Evolutionary conservation across 2,329 filamentous ascomycete genomes (phyloP).

Genomic region (Emergomyces africanus): DNA sequence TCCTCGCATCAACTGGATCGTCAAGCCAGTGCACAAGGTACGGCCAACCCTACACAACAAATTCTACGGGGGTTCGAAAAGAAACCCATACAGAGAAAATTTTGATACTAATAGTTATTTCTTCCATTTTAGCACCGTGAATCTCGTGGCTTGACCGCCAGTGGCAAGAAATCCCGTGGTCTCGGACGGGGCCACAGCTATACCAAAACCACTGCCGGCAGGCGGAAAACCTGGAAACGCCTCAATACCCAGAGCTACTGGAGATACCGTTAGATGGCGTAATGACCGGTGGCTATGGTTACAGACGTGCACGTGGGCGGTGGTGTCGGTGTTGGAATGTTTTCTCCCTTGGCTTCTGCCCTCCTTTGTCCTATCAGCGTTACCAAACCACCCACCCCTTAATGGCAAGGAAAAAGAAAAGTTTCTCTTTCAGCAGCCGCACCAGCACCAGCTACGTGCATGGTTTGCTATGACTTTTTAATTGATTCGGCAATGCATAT

Average conservation of each 20-base stretch:
- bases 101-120: slow-evolving; percentile 13
- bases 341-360: background rate
- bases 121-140: slow-evolving; percentile 63
- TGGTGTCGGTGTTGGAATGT: background rate
- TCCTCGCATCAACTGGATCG: slow-evolving; percentile 99
- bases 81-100: background rate
- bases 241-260: slow-evolving; percentile 99
- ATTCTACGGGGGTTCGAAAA: background rate
- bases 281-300: background rate
- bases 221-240: slow-evolving; percentile 99
- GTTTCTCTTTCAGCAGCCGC: background rate
- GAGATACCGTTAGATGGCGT: slow-evolving; percentile 65
- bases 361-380: background rate
- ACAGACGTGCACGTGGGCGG: background rate
- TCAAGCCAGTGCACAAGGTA: slow-evolving; percentile 95
- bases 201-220: slow-evolving; percentile 95
- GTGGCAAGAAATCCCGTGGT: slow-evolving; percentile 98
- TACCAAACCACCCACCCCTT: background rate
- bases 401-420: background rate
- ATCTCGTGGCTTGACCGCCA: slow-evolving; percentile 89
- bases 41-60: slow-evolving; percentile 7
- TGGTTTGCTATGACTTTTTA: background rate
- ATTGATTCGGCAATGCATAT: background rate
- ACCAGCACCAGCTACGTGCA: background rate
- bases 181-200: slow-evolving; percentile 98